A percentile compares a stretch with the other conserved stretches of the same genome.
These are phyloP conservation scores for Apiospora koreana DNA, from an alignment of 2,329 filamentous ascomycete species.

Conservation along the genomic window DNA sequence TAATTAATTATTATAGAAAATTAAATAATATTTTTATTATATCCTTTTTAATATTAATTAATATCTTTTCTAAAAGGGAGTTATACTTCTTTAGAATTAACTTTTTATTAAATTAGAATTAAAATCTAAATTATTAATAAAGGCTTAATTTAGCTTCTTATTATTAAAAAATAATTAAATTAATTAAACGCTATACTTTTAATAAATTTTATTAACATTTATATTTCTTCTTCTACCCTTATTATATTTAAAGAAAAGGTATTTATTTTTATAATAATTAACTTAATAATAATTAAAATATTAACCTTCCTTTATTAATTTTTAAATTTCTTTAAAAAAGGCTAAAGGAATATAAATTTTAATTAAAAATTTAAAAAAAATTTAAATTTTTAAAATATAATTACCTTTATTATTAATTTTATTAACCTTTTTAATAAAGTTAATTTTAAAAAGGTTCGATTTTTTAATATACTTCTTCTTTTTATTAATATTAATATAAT, in stretches of 20 bases:
- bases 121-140: background rate
- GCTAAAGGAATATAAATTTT: background rate
- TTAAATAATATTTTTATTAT: background rate
- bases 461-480: no score
- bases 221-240: background rate
- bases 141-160: background rate
- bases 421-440: background rate
- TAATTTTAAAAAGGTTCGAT: no score
- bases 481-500: background rate
- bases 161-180: background rate
- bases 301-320: background rate
- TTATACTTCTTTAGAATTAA: background rate
- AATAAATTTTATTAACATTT: background rate
- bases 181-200: background rate
- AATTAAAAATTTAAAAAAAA: no score
- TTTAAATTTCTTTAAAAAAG: background rate
- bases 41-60: background rate
- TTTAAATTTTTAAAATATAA: no score
- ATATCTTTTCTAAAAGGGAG: background rate
- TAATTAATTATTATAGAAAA: background rate
- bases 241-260: background rate
- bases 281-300: background rate
- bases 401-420: background rate
- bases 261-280: background rate
- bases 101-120: background rate